Evolutionary conservation across 352 stramenopile species (phyloP), one percentile per base, ranked within the genome.

Genomic region (Phytophthora crassamura): DNA sequence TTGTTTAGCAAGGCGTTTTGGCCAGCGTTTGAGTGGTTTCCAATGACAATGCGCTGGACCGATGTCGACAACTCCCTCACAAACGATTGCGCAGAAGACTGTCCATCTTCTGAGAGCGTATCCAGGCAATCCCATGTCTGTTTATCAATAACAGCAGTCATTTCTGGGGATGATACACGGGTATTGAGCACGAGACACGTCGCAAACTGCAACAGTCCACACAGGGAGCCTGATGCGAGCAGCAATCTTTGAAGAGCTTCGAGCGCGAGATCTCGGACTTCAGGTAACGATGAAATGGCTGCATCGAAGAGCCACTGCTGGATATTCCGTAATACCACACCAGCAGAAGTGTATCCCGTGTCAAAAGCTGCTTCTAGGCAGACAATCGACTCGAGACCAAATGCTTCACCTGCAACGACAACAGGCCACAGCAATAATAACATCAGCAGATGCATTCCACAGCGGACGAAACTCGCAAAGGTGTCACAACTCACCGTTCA

Each of bases 191-290:
- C 53, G 7, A 96, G 60, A 3, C 68, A 78, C 1, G 74, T 80
- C n/a, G 83, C 80, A 7, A 96, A 41, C 20, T 92, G 80, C 16
- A 96, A 32, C 7, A 96, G 63, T 6, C 84, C 84, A 52, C 87
- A 95, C 9, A 96, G 69, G 4, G 88, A 96, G 11, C 88, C 88
- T 10, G 84, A 94, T 28, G 84, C 81, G 7, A 96, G 75, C 16
- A 78, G 70, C 22, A 96, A 32, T 18, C 73, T 79, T 41, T 93
- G 72, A 1, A 94, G 64, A 14, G 78, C 83, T 50, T 83, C 48
- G 7, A 94, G 58, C 0, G 86, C 80, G 4, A 89, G 72, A 50
- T 93, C 81, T 32, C 88, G 82, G 7, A 94, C 66, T 22, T 78
- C 64, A 32, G 65, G 40, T 1, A 69, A 66, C 4, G 67, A 36